Conservation (phyloP, 2,329 filamentous ascomycete species). For the Exophiala mesophila region DNA sequence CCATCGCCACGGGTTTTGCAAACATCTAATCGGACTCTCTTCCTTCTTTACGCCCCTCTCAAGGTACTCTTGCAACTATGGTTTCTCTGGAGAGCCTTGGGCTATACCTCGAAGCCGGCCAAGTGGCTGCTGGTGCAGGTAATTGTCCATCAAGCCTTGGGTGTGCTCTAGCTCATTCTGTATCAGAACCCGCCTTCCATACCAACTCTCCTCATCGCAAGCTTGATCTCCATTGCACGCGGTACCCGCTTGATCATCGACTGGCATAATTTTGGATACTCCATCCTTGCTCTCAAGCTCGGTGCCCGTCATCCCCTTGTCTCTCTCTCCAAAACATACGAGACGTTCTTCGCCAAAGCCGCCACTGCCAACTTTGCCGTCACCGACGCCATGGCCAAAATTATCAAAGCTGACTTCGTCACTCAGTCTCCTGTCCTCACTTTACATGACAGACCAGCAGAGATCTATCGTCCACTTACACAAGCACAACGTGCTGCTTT, state of each 20-base stretch:
- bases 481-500: constrained; percentile 51
- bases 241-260: constrained; percentile 82
- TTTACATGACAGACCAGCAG: constrained; percentile 80
- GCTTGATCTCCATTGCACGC: constrained; percentile 67
- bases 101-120: constrained; percentile 67
- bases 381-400: constrained; percentile 77
- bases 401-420: constrained; percentile 63
- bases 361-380: constrained; percentile 79
- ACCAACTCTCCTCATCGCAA: constrained; percentile 74
- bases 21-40: constrained; percentile 65
- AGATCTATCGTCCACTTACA: constrained; percentile 69
- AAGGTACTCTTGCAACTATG: constrained; percentile 82
- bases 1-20: constrained; percentile 63
- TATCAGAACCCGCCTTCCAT: constrained; percentile 86
- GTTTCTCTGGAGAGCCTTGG: constrained; percentile 65
- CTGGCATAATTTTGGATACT: constrained; percentile 99
- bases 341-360: constrained; percentile 63
- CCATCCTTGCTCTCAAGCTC: constrained; percentile 70
- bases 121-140: constrained; percentile 83
- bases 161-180: constrained; percentile 23
- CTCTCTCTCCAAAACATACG: constrained; percentile 69
- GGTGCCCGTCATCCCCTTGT: constrained; percentile 68
- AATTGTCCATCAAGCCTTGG: constrained; percentile 24
- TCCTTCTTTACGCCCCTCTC: constrained; percentile 70
- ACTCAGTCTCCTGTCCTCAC: constrained; percentile 63